phyloP scores from a whole-genome alignment of 2,329 filamentous ascomycete genomes.

The Aspergillus transmontanensis region DNA sequence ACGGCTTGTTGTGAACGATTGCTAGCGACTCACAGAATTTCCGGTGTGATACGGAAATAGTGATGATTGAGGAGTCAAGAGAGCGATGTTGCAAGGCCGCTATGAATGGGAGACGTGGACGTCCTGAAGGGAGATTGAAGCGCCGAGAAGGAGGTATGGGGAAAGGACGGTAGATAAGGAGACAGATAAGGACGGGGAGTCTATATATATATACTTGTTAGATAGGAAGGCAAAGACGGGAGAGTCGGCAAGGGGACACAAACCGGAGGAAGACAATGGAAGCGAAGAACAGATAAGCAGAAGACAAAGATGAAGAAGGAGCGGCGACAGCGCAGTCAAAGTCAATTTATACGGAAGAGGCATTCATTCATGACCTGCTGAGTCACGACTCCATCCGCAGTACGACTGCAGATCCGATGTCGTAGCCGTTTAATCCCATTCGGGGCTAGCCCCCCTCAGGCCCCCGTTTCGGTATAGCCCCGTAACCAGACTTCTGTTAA shows the following conservation, averaged over 20 bases:
- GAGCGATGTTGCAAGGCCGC: neutral
- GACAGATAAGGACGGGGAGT: conserved; percentile 8
- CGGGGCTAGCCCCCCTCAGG: neutral
- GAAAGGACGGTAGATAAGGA: conserved; percentile 8
- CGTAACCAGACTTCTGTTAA: neutral
- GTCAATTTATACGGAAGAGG: conserved; percentile 26
- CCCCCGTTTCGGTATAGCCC: neutral
- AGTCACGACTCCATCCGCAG: conserved; percentile 14
- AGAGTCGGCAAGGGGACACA: conserved; percentile 7
- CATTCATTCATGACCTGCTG: conserved; percentile 20
- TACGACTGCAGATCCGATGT: conserved; percentile 15
- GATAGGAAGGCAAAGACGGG: neutral
- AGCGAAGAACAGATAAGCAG: neutral
- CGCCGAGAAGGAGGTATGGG: neutral
- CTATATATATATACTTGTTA: conserved; percentile 11
- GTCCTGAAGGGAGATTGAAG: neutral
- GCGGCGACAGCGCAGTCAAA: conserved; percentile 23
- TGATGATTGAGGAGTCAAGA: neutral
- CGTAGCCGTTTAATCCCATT: conserved; percentile 9
- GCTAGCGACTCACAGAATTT: neutral
- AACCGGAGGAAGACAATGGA: conserved; percentile 11
- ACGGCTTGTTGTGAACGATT: neutral
- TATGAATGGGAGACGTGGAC: neutral
- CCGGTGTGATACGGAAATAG: neutral
- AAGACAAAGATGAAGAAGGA: conserved; percentile 10